A percentile compares a stretch with the other conserved stretches of the same genome.
Conservation (phyloP, 78 protist species). For the Polysphondylium violaceum region DNA sequence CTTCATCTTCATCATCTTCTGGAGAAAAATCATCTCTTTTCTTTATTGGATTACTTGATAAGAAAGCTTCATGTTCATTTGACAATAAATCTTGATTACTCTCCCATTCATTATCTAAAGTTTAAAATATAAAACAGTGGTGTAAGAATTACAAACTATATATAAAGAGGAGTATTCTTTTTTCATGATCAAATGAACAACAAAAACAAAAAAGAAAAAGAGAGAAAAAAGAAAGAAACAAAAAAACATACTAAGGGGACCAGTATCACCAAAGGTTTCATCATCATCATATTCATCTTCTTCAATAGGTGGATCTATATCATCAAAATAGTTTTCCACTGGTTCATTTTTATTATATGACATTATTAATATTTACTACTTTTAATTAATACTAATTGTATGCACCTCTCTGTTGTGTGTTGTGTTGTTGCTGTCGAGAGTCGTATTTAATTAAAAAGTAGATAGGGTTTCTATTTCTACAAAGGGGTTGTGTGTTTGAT, state of each 20-base stretch:
- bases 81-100: constrained; percentile 36
- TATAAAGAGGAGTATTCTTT: neutral
- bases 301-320: constrained; percentile 18
- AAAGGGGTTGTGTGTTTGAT: no score
- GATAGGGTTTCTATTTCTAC: no score
- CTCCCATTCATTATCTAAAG: constrained; percentile 72
- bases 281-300: constrained; percentile 60
- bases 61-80: constrained; percentile 45
- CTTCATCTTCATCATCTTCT: constrained; percentile 28
- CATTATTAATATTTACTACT: constrained; percentile 6
- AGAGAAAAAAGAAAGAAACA: no score
- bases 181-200: neutral
- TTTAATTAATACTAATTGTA: no score
- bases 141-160: no score
- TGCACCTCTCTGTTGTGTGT: neutral
- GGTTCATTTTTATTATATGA: constrained; percentile 1
- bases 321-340: constrained; percentile 31
- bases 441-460: neutral
- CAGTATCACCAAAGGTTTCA: constrained; percentile 83
- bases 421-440: neutral
- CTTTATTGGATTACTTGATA: neutral
- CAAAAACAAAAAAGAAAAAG: no score
- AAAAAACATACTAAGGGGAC: constrained; percentile 59
- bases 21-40: neutral
- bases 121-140: no score